Base-by-base conservation (phyloP, 352 stramenopile genomes). In the Phytophthora macrochlamydospora region DNA sequence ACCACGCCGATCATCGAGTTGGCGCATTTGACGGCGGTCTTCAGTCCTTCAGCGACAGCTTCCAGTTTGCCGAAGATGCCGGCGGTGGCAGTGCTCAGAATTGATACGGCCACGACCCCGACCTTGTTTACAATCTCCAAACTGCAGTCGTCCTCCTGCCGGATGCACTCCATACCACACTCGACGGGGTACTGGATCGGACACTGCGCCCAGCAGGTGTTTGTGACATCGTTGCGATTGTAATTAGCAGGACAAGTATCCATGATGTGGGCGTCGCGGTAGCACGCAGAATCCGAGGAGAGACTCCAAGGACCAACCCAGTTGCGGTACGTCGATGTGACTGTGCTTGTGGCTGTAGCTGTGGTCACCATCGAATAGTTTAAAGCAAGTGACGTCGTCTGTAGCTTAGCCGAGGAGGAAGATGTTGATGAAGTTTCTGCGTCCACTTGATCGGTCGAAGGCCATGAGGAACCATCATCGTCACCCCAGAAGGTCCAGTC, bases 161-260 rank as follows among this genome's bases (percentile, higher is more conserved):
- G 75, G 50, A 83, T 57, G 48, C 76, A 84, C 57, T 84, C 72
- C 72, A 77, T 75, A 42, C 65, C 76, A 42, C 76, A 84, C 43
- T 75, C 46, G 24, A 83, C 71, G 6, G 75, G 75, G 61, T 83
- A 83, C 49, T 80, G 69, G 35, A 83, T 37, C 12, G 73, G 73
- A 42, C 73, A 81, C 55, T 76, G 48, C 6, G 69, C 64, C 72
- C 72, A 80, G 61, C 72, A 80, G 12, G 72, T 74, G 6, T 48
- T 56, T 28, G 75, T 37, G 9, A 7, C 43, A 28, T 73, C 67
- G 42, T 76, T 69, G 18, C 54, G 71, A 13, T 60, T 37, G 61
- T 72, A 80, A 29, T 68, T 65, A 4, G 37, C 33, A 2, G 59
- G 51, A 48, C 71, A 79, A 0, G 32, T 45, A 43, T 74, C 65